Conservation (phyloP, 345 rosid species). For the Citrus sinensis region DNA sequence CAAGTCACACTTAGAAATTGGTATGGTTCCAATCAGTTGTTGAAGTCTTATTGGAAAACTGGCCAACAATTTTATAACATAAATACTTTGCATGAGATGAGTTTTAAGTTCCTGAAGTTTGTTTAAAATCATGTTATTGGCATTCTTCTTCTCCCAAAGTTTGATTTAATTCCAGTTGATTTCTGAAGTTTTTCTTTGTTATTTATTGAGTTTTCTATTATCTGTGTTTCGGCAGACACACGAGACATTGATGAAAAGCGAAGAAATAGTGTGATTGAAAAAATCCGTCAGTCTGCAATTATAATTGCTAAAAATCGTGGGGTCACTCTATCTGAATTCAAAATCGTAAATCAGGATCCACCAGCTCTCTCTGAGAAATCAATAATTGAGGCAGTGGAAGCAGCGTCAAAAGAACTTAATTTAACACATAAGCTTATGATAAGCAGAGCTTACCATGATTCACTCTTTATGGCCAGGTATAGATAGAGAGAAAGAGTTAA, state of each 20-base stretch:
- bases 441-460: slow-evolving; percentile 97
- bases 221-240: slow-evolving; percentile 46
- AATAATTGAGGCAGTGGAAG: slow-evolving; percentile 61
- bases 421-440: slow-evolving; percentile 77
- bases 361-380: slow-evolving; percentile 73
- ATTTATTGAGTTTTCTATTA: not conserved
- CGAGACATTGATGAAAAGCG: slow-evolving; percentile 82
- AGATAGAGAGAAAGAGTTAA: not conserved
- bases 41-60: not conserved
- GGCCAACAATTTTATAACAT: not conserved
- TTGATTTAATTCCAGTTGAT: not conserved
- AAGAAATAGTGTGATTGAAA: slow-evolving; percentile 75
- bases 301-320: slow-evolving; percentile 60
- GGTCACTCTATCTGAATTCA: slow-evolving; percentile 68
- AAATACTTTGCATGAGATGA: not conserved
- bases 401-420: slow-evolving; percentile 66
- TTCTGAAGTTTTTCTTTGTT: not conserved
- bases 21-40: slow-evolving; percentile 28
- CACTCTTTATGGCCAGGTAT: slow-evolving; percentile 96
- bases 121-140: not conserved
- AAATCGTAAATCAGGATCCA: slow-evolving; percentile 90
- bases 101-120: not conserved
- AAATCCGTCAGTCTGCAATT: slow-evolving; percentile 64
- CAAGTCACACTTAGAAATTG: slow-evolving; percentile 87
- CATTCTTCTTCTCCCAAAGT: not conserved